phyloP scores from a whole-genome alignment of 2,329 filamentous ascomycete genomes.

The Monosporascus sp. region DNA sequence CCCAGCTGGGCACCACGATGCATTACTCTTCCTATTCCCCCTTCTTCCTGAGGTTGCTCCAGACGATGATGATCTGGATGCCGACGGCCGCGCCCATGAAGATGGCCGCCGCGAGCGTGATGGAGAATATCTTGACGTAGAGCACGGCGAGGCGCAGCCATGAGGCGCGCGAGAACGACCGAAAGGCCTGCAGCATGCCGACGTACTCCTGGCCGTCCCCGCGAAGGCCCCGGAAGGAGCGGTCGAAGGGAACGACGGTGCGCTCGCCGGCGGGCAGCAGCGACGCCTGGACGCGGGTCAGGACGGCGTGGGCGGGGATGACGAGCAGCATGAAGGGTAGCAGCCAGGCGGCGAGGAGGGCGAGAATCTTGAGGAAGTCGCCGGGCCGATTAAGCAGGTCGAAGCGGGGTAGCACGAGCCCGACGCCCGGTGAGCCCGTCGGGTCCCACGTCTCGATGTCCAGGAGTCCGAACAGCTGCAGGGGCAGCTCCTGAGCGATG shows the following conservation, averaged over 20 bases:
- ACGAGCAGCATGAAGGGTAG: conserved; percentile 54
- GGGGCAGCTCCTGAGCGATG: conserved; percentile 39
- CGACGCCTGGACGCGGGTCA: conserved; percentile 78
- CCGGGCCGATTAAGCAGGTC: conserved; percentile 1
- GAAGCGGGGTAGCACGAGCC: conserved; percentile 5
- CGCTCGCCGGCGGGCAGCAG: conserved; percentile 75
- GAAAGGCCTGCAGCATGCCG: conserved; percentile 69
- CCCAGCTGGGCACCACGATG: no score
- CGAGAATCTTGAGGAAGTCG: conserved; percentile 34
- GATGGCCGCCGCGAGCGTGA: conserved; percentile 42
- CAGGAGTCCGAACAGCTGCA: conserved; percentile 38
- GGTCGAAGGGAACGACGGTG: conserved; percentile 81
- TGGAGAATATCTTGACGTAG: conserved; percentile 61
- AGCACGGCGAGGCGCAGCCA: conserved; percentile 67
- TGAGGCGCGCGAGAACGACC: conserved; percentile 63
- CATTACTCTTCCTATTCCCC: neutral
- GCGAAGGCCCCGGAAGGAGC: conserved; percentile 67
- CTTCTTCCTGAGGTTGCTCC: neutral
- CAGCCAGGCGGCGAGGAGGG: conserved; percentile 38
- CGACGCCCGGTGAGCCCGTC: conserved; percentile 27
- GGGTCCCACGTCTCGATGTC: conserved; percentile 33
- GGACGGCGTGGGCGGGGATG: conserved; percentile 67
- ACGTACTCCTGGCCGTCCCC: conserved; percentile 63
- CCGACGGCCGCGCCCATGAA: conserved; percentile 36
- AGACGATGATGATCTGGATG: neutral